Evolutionary conservation across 225 moss, liverwort and hornwort species (phyloP).

Genomic region (Lunularia cruciata): DNA sequence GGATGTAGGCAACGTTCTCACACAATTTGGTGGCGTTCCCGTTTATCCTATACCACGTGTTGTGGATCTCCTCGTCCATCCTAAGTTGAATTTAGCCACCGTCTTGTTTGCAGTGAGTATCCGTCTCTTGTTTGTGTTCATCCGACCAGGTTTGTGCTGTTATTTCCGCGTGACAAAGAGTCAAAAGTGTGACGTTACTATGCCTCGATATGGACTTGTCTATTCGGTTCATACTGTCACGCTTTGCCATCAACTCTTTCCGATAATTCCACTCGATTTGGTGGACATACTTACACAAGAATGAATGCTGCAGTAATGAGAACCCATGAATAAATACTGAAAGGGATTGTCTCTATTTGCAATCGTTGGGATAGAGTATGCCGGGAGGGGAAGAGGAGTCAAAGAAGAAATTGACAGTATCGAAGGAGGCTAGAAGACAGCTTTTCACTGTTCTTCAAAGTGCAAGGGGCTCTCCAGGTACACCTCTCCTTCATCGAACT

Average conservation of each 20-base stretch:
- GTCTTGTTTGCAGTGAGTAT: slow-evolving; percentile 79
- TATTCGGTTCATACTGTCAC: too few species aligned
- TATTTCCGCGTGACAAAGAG: background rate
- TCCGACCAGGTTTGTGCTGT: background rate
- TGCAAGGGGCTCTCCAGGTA: slow-evolving; percentile 93
- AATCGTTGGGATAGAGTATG: slow-evolving; percentile 51
- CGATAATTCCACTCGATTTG: background rate
- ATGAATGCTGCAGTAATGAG: background rate
- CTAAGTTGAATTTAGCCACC: slow-evolving; percentile 91
- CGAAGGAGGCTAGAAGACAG: slow-evolving; percentile 88
- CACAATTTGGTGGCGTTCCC: slow-evolving; percentile 77
- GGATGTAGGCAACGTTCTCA: slow-evolving; percentile 83
- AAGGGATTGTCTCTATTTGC: background rate
- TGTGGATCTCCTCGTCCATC: slow-evolving; percentile 84
- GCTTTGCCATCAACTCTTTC: background rate
- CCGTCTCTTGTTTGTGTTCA: background rate
- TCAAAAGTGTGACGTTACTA: background rate
- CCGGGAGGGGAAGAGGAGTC: slow-evolving; percentile 82
- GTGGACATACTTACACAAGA: background rate
- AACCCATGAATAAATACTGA: background rate
- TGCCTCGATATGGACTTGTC: too few species aligned
- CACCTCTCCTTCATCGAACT: too few species aligned
- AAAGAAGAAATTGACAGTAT: slow-evolving; percentile 70
- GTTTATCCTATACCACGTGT: slow-evolving; percentile 93
- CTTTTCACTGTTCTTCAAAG: slow-evolving; percentile 94